Percentiles rank a stretch among this genome's conserved stretches.
Conservation (phyloP, 306 rosid species). For the Acmispon strigosus region DNA sequence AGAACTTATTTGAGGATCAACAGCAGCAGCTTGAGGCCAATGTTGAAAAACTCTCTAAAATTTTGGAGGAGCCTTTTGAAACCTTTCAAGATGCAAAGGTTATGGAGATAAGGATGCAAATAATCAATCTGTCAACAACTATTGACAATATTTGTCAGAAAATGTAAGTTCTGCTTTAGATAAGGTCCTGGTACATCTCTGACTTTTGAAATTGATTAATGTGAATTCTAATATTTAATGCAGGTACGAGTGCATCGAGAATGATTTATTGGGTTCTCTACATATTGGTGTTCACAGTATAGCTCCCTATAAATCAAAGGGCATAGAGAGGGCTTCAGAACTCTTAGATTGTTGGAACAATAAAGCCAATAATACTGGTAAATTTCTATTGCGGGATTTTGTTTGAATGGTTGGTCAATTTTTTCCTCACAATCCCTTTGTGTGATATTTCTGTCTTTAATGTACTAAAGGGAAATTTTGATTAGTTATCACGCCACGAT, state of each 20-base stretch:
- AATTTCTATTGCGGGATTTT: conserved; percentile 28
- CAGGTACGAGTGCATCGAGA: conserved; percentile 96
- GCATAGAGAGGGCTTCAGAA: conserved; percentile 88
- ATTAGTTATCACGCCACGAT: neutral
- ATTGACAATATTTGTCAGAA: conserved; percentile 68
- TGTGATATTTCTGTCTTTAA: neutral
- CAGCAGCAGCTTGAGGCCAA: conserved; percentile 95
- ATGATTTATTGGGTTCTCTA: conserved; percentile 75
- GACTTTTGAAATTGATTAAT: conserved; percentile 14
- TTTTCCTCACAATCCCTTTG: neutral
- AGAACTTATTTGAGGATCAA: conserved; percentile 93
- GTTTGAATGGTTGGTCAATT: conserved; percentile 36
- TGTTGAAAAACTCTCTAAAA: conserved; percentile 83
- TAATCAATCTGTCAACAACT: conserved; percentile 55
- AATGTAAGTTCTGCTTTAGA: conserved; percentile 49
- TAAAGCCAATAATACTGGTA: conserved; percentile 41
- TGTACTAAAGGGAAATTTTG: neutral
- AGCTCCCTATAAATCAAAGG: conserved; percentile 90
- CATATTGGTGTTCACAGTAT: conserved; percentile 60
- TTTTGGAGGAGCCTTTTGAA: conserved; percentile 76
- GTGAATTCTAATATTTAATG: conserved; percentile 16
- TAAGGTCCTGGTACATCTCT: neutral
- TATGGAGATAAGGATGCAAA: conserved; percentile 64
- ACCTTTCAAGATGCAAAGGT: conserved; percentile 49
- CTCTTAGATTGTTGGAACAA: conserved; percentile 54